Percentiles rank a stretch among this genome's conserved stretches.
Evolutionary conservation across 805 yeast species (phyloP).

Genomic region (Teunomyces tritomae): DNA sequence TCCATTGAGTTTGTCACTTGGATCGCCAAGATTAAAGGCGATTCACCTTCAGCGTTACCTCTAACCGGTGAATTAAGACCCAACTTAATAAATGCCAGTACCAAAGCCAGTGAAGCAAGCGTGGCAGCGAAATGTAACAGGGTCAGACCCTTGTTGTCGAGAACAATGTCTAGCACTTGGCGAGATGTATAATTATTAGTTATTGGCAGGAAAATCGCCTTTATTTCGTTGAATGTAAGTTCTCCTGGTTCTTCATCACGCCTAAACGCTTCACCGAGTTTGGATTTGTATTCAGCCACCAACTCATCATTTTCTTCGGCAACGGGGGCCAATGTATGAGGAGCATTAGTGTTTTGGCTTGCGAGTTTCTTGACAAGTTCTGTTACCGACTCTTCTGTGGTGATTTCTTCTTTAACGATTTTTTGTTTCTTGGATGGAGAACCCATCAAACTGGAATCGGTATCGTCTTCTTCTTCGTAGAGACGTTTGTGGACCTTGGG

Average conservation of each 20-base stretch:
- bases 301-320: slow-evolving; percentile 29
- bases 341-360: slow-evolving; percentile 39
- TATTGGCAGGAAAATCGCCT: slow-evolving; percentile 21
- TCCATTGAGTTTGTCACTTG: slow-evolving; percentile 83
- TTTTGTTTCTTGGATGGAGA: slow-evolving; percentile 41
- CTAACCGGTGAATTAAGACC: slow-evolving; percentile 38
- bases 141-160: slow-evolving; percentile 40
- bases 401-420: slow-evolving; percentile 7
- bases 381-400: background rate
- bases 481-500: slow-evolving; percentile 24
- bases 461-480: slow-evolving; percentile 10
- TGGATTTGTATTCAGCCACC: slow-evolving; percentile 30
- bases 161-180: slow-evolving; percentile 28
- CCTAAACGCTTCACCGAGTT: slow-evolving; percentile 37
- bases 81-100: slow-evolving; percentile 31
- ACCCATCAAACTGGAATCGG: slow-evolving; percentile 16
- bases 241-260: slow-evolving; percentile 21
- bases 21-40: slow-evolving; percentile 64
- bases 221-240: slow-evolving; percentile 21
- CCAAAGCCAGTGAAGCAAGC: slow-evolving; percentile 35
- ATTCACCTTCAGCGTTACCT: slow-evolving; percentile 38
- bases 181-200: slow-evolving; percentile 14
- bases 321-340: slow-evolving; percentile 50
- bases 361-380: slow-evolving; percentile 5
- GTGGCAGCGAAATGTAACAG: slow-evolving; percentile 45